Evolutionary conservation across 2,329 filamentous ascomycete species (phyloP), one percentile per base, ranked within the genome.

Genomic region (Xylariaceae sp.): DNA sequence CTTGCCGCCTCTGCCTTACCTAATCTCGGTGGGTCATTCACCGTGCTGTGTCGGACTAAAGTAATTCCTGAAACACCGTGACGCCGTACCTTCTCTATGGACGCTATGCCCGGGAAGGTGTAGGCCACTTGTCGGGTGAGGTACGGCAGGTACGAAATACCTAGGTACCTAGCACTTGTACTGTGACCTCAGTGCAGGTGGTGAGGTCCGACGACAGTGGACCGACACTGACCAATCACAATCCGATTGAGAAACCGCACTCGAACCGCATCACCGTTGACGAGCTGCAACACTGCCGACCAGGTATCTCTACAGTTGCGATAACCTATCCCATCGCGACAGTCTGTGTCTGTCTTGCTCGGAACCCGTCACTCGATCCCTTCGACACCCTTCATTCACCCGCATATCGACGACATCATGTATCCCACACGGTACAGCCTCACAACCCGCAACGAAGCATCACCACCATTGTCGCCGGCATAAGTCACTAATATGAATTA

Each of bases 391-490:
- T 39, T 45, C 44, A 56, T 62, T 57, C 15, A 49, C 18, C 50
- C n/a, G 57, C 57, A 30, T n/a, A 53, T 54, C 57, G 51, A 60
- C 65, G 51, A 60, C 65, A 68, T 59, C 55, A 74, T 75, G 73
- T 70, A 73, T 67, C 70, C 72, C 57, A 68, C 73, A 67, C 70
- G 73, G 73, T 74, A 71, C 53, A 66, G 4, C 50, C 18, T 30
- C 4, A 47, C 42, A 15, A 35, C 11, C 13, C 45, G 1, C 2
- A 13, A 30, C 13, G n/a, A 13, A 2, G 11, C 23, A 10, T 48
- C 23, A 10, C 47, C 10, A n/a, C 42, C 15, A 6, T 17, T 53
- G 37, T 34, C 39, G 6, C 3, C 17, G 45, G 23, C 18, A 50
- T n/a, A 10, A 48, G 47, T 51, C 11, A 35, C 61, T 67, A 57